A percentile compares a stretch with the other conserved stretches of the same genome.
Evolutionary conservation across 2,329 filamentous ascomycete species (phyloP).

Genomic region (Pseudocercospora pini-densiflorae): DNA sequence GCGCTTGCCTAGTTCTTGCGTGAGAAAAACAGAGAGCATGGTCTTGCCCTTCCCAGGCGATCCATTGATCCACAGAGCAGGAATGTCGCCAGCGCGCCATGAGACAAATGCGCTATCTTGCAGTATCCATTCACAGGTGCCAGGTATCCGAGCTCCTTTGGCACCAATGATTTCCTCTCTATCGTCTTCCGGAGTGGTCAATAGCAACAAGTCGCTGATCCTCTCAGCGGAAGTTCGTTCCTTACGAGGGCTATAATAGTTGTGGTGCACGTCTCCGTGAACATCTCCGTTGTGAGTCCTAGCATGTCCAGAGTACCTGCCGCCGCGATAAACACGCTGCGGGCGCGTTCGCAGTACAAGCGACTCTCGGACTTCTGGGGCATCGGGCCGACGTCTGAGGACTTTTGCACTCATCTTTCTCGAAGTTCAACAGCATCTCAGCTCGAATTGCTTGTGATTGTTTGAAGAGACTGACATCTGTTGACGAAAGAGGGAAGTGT

Average conservation of each 20-base stretch:
- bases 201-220: neutral
- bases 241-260: neutral
- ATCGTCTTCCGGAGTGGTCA: neutral
- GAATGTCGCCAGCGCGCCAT: neutral
- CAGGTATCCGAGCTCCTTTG: neutral
- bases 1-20: neutral
- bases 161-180: neutral
- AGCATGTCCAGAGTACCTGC: neutral
- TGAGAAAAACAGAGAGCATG: neutral
- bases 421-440: too few relatives aligned
- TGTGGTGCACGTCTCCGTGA: neutral
- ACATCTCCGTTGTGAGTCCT: neutral
- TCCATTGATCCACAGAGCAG: neutral
- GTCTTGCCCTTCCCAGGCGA: slow-evolving; percentile 7
- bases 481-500: too few relatives aligned
- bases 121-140: slow-evolving; percentile 4
- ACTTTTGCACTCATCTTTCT: too few relatives aligned
- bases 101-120: neutral
- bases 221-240: neutral
- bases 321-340: neutral
- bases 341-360: neutral
- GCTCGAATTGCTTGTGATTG: too few relatives aligned
- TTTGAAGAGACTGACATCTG: too few relatives aligned
- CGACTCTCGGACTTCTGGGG: neutral
- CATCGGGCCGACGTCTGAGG: too few relatives aligned